These are phyloP conservation scores for Lablab purpureus DNA, from an alignment of 306 rosid species.

Conservation along the genomic window DNA sequence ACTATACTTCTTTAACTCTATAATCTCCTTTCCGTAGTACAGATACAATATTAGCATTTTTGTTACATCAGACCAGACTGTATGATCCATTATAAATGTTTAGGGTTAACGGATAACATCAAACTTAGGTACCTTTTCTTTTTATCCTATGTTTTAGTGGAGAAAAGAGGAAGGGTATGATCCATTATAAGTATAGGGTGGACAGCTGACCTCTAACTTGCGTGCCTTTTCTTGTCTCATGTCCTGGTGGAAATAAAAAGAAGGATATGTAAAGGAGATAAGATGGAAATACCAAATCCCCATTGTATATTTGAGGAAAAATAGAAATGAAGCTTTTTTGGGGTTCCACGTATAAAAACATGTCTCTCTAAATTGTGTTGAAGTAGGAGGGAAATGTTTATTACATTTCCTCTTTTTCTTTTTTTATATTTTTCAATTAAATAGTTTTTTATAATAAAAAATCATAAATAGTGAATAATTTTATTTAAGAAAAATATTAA, in stretches of 20 bases:
- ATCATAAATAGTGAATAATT: not conserved
- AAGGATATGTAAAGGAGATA: not conserved
- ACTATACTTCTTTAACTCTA: constrained; percentile 41
- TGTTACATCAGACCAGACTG: constrained; percentile 47
- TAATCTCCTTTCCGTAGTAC: constrained; percentile 23
- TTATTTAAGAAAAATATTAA: not conserved
- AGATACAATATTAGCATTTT: constrained; percentile 40
- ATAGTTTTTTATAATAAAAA: not conserved
- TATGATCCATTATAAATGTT: constrained; percentile 45
- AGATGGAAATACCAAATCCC: not conserved
- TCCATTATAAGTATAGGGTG: constrained; percentile 46
- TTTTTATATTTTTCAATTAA: not conserved
- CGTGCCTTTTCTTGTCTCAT: constrained; percentile 36
- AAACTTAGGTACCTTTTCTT: constrained; percentile 46
- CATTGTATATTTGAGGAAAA: not conserved
- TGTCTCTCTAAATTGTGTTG: not conserved
- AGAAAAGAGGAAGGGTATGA: constrained; percentile 5
- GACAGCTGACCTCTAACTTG: constrained; percentile 45
- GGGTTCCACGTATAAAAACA: not conserved
- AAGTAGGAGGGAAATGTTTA: not conserved
- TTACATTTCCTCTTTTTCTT: not conserved
- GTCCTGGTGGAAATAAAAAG: not conserved
- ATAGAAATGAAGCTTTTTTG: not conserved
- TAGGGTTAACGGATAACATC: constrained; percentile 44
- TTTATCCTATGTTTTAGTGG: not conserved